A percentile compares a stretch with the other conserved stretches of the same genome.
Evolutionary conservation across 1,284 basidiomycete genomes (phyloP).

Genomic region (Microbotryum silenes-acaulis): DNA sequence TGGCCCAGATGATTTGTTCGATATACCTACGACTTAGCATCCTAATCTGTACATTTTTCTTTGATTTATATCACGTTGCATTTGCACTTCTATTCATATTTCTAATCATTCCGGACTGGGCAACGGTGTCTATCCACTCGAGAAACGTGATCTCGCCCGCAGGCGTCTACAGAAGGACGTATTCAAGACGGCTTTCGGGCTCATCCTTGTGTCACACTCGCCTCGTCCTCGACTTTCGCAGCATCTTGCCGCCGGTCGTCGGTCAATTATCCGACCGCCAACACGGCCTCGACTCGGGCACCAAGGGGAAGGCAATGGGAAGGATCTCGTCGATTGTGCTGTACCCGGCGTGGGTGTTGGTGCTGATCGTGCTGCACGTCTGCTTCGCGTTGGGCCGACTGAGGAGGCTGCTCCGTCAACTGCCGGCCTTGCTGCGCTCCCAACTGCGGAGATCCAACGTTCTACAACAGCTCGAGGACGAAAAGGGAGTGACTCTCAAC

Average conservation of each 20-base stretch:
- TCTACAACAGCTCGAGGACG: neutral
- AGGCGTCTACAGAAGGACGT: too few species aligned
- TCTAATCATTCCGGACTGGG: too few species aligned
- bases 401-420: neutral
- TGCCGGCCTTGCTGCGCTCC: neutral
- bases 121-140: too few species aligned
- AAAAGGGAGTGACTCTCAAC: neutral
- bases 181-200: neutral
- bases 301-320: neutral
- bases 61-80: too few species aligned
- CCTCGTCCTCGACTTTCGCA: neutral
- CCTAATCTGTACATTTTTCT: too few species aligned
- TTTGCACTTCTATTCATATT: too few species aligned
- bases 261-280: too few species aligned
- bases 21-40: too few species aligned
- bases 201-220: neutral
- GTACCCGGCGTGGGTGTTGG: constrained; percentile 17
- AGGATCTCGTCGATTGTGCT: neutral
- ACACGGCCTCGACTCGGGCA: neutral
- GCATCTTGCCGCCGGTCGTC: too few species aligned
- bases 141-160: too few species aligned
- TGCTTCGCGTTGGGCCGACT: constrained; percentile 23
- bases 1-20: too few species aligned
- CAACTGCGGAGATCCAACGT: neutral
- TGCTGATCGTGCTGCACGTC: constrained; percentile 27